Evolutionary conservation across 31 red algal genomes (phyloP).

Genomic region (Porphyra umbilicalis): DNA sequence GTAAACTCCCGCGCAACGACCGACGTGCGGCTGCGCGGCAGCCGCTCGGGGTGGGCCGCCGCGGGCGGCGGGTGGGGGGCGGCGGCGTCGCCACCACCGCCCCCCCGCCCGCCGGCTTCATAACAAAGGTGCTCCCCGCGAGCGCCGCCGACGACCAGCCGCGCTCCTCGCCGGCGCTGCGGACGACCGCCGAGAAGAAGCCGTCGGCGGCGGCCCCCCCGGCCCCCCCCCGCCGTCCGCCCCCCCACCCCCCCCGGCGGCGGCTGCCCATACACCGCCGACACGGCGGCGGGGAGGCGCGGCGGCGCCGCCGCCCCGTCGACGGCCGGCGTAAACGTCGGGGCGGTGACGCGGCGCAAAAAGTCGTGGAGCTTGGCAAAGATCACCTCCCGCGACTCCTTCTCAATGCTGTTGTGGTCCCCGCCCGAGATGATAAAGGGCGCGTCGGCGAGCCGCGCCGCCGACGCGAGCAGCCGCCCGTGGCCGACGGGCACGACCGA

Average conservation of each 20-base stretch:
- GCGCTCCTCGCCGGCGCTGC: background rate
- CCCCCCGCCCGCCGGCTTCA: background rate
- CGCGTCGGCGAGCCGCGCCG: background rate
- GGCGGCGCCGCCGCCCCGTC: background rate
- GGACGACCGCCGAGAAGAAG: too few relatives aligned
- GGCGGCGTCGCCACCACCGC: background rate
- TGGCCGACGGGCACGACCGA: conserved; percentile 71
- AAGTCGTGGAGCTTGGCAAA: background rate
- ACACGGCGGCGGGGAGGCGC: background rate
- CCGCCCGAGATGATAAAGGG: background rate
- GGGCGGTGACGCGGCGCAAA: background rate
- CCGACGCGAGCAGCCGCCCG: conserved; percentile 21
- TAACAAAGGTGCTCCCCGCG: too few relatives aligned
- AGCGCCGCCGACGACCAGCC: background rate
- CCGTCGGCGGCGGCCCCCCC: too few relatives aligned
- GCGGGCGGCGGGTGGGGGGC: background rate
- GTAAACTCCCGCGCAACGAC: background rate
- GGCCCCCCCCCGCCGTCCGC: background rate
- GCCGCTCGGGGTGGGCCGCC: background rate
- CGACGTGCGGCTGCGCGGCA: background rate
- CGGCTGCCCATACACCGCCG: background rate
- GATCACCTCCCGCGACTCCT: background rate
- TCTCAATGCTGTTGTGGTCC: background rate
- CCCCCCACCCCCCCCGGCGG: background rate
- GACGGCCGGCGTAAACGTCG: background rate